Conservation (phyloP, 1,139 yeast species). For the Yamadazyma pseudoaaseri region DNA sequence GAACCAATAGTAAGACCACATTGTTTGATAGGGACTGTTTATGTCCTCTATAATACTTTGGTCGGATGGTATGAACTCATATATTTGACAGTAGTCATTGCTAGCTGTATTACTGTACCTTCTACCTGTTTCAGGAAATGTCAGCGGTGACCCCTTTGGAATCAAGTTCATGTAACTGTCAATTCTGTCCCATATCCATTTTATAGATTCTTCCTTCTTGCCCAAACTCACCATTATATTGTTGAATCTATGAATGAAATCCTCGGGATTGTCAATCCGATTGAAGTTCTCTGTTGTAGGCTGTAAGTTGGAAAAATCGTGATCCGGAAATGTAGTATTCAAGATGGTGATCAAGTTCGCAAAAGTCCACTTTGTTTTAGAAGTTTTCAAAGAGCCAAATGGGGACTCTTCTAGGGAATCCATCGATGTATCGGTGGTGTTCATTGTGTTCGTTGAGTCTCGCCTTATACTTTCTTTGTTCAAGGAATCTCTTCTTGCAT, state of each 20-base stretch:
- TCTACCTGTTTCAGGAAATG: neutral
- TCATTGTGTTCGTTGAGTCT: slow-evolving; percentile 13
- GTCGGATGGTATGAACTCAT: slow-evolving; percentile 77
- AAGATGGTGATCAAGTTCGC: slow-evolving; percentile 88
- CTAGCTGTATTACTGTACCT: slow-evolving; percentile 4
- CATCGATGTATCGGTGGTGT: slow-evolving; percentile 18
- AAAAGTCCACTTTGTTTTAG: slow-evolving; percentile 82
- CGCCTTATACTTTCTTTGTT: slow-evolving; percentile 21
- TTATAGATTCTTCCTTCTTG: slow-evolving; percentile 46
- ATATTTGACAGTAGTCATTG: slow-evolving; percentile 65
- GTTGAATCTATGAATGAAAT: slow-evolving; percentile 71
- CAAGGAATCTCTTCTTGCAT: slow-evolving; percentile 11
- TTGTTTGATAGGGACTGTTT: slow-evolving; percentile 66
- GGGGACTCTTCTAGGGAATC: slow-evolving; percentile 64
- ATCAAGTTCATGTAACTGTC: slow-evolving; percentile 78
- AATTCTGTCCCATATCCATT: slow-evolving; percentile 86
- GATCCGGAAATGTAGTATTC: slow-evolving; percentile 93
- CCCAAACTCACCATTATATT: slow-evolving; percentile 81
- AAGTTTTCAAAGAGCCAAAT: slow-evolving; percentile 86
- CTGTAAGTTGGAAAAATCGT: slow-evolving; percentile 83
- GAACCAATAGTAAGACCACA: slow-evolving; percentile 94
- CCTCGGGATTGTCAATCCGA: slow-evolving; percentile 44
- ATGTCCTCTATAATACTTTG: slow-evolving; percentile 69
- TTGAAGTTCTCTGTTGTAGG: slow-evolving; percentile 75
- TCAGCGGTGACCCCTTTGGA: slow-evolving; percentile 17